phyloP scores from a whole-genome alignment of 495 filamentous ascomycete genomes.

The Chaetomium cochliodes region DNA sequence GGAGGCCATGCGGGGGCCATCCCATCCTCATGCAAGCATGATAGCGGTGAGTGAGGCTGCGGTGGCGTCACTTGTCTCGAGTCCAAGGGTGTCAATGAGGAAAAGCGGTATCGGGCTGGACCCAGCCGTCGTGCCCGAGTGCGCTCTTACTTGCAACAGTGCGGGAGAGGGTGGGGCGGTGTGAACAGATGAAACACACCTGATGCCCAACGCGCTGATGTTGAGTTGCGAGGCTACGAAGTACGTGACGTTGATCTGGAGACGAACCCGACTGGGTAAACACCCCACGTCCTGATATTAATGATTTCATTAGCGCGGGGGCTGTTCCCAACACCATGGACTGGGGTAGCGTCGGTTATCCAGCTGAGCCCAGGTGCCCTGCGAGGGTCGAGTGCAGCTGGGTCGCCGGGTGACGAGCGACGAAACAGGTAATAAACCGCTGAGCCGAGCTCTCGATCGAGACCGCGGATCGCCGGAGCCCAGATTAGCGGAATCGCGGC shows the following conservation, averaged over 20 bases:
- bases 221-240: background rate
- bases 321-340: background rate
- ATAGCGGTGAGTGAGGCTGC: no score
- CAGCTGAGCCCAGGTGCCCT: background rate
- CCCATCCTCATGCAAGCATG: no score
- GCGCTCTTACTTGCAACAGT: no score
- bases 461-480: no score
- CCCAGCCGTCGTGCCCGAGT: no score
- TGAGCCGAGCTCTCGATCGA: background rate
- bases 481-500: background rate
- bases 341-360: background rate
- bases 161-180: background rate
- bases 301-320: background rate
- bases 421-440: background rate
- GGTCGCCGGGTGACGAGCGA: background rate
- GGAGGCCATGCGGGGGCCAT: no score
- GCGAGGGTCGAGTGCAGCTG: background rate
- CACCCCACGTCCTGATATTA: background rate
- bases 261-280: background rate
- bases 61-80: no score
- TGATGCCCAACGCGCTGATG: background rate
- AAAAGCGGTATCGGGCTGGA: no score
- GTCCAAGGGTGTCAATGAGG: no score
- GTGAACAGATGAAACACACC: conserved; percentile 1
- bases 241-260: background rate